Evolutionary conservation across 2,329 filamentous ascomycete species (phyloP).

Genomic region (Aspergillus ibericus): DNA sequence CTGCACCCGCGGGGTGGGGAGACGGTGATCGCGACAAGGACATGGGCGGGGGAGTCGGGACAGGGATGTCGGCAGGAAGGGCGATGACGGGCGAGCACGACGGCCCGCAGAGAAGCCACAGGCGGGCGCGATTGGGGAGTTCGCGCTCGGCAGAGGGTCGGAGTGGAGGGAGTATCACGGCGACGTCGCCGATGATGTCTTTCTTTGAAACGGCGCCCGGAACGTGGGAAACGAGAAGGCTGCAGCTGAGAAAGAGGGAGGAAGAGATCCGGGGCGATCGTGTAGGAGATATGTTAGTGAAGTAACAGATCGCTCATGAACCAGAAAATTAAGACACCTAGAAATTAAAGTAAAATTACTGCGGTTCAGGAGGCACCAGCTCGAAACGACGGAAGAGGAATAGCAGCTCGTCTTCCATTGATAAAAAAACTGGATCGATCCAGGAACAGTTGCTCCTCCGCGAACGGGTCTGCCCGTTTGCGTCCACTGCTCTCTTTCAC

Average conservation of each 20-base stretch:
- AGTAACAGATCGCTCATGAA: neutral
- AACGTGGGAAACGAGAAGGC: neutral
- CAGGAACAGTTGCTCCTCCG: slow-evolving; percentile 3
- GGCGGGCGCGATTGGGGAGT: neutral
- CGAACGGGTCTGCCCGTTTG: slow-evolving; percentile 9
- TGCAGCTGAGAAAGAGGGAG: neutral
- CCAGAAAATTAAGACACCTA: neutral
- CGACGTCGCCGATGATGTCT: neutral
- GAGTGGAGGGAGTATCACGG: neutral
- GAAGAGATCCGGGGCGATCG: neutral
- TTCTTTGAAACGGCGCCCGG: neutral
- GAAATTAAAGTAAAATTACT: slow-evolving; percentile 7
- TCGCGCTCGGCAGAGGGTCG: neutral
- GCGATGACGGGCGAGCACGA: neutral
- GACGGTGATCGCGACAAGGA: slow-evolving; percentile 85
- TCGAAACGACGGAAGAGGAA: slow-evolving; percentile 11
- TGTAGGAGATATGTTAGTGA: neutral
- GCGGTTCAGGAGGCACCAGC: neutral
- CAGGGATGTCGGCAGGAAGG: slow-evolving; percentile 32
- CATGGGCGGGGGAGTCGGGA: slow-evolving; percentile 63
- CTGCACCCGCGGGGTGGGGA: slow-evolving; percentile 71
- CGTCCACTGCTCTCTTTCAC: neutral
- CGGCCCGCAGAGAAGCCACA: neutral
- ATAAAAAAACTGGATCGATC: neutral
- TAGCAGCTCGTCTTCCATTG: neutral